phyloP scores from a whole-genome alignment of 2,329 filamentous ascomycete genomes.

The Botrytis cinerea region DNA sequence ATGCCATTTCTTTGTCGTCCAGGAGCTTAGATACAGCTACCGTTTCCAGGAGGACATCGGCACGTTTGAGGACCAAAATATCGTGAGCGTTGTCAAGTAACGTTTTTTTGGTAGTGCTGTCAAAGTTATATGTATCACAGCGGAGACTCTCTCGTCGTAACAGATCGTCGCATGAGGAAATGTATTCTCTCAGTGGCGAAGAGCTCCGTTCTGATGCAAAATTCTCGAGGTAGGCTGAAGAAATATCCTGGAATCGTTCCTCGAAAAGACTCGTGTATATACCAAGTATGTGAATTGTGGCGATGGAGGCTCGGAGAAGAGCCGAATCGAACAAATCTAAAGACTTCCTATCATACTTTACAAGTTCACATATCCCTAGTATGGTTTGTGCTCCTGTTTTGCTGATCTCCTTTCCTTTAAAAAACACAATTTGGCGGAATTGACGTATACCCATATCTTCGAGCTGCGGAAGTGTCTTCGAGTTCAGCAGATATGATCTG shows the following conservation, averaged over 20 bases:
- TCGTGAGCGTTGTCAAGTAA: conserved; percentile 73
- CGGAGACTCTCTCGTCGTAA: conserved; percentile 72
- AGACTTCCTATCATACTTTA: conserved; percentile 69
- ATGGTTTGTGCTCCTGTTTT: conserved; percentile 46
- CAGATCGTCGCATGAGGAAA: conserved; percentile 66
- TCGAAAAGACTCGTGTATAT: conserved; percentile 83
- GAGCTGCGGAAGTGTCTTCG: conserved; percentile 68
- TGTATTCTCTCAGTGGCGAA: conserved; percentile 71
- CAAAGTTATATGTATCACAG: conserved; percentile 79
- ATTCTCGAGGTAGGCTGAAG: conserved; percentile 65
- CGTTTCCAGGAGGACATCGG: conserved; percentile 64
- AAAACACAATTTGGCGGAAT: conserved; percentile 64
- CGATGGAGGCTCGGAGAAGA: conserved; percentile 73
- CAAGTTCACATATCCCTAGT: conserved; percentile 71
- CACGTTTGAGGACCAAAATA: conserved; percentile 69
- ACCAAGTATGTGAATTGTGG: conserved; percentile 81
- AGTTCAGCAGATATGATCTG: conserved; percentile 79
- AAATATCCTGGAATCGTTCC: conserved; percentile 67
- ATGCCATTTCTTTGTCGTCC: conserved; percentile 65
- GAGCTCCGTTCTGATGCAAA: conserved; percentile 69
- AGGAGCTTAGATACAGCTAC: conserved; percentile 73
- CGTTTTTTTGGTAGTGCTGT: conserved; percentile 77
- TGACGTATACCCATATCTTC: conserved; percentile 77
- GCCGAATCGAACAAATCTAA: conserved; percentile 58
- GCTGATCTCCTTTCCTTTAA: conserved; percentile 38